A percentile compares a stretch with the other conserved stretches of the same genome.
Conservation (phyloP, 345 rosid genomes). For the Cardiospermum halicacabum region DNA sequence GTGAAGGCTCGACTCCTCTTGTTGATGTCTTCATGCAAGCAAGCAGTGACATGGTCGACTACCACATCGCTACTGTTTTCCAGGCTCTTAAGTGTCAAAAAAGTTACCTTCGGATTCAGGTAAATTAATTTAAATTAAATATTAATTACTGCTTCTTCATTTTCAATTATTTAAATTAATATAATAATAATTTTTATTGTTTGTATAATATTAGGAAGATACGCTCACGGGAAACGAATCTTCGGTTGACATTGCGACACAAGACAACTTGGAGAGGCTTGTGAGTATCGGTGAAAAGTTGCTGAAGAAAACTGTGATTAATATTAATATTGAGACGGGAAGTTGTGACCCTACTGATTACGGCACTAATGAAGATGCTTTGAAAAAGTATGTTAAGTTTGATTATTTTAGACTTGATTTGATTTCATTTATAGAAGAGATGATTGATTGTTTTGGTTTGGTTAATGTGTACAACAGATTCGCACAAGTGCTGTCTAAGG, state of each 20-base stretch:
- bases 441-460: not conserved
- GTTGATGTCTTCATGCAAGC: slow-evolving; percentile 34
- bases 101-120: slow-evolving; percentile 49
- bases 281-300: slow-evolving; percentile 45
- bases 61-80: slow-evolving; percentile 33
- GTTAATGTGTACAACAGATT: slow-evolving; percentile 23
- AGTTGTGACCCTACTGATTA: slow-evolving; percentile 11
- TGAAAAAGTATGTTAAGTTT: slow-evolving; percentile 31
- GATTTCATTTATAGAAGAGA: too few relatives aligned
- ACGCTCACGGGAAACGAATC: slow-evolving; percentile 33
- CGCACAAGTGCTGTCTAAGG: slow-evolving; percentile 35
- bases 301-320: slow-evolving; percentile 44
- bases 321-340: slow-evolving; percentile 49
- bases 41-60: slow-evolving; percentile 36
- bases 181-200: too few relatives aligned
- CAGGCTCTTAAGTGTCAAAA: slow-evolving; percentile 30
- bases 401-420: too few relatives aligned
- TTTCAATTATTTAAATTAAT: too few relatives aligned
- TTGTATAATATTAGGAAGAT: slow-evolving; percentile 35
- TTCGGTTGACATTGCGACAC: slow-evolving; percentile 51
- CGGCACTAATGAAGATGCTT: slow-evolving; percentile 41
- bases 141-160: too few relatives aligned
- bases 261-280: slow-evolving; percentile 39
- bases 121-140: not conserved
- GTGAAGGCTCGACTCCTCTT: slow-evolving; percentile 27